Evolutionary conservation across 345 rosid genomes (phyloP).

Genomic region (Durio zibethinus): DNA sequence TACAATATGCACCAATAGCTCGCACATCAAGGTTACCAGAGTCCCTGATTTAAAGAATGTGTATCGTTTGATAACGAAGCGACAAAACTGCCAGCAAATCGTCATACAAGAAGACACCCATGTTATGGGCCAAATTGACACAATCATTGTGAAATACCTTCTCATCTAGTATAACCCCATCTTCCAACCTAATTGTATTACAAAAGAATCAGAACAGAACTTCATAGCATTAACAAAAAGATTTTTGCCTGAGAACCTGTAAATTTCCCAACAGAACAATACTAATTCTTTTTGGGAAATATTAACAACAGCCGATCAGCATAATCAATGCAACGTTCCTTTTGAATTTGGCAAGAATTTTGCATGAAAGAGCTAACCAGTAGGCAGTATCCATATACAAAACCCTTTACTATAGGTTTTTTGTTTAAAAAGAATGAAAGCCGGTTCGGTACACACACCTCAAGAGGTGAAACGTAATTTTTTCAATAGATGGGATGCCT

Average conservation of each 20-base stretch:
- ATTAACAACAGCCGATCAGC: not conserved
- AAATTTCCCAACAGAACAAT: not conserved
- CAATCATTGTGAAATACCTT: constrained; percentile 82
- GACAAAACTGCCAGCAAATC: constrained; percentile 87
- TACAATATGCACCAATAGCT: constrained; percentile 80
- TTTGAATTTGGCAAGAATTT: not conserved
- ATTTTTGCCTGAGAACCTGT: not conserved
- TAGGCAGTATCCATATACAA: not conserved
- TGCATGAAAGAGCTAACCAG: not conserved
- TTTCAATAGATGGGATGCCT: constrained; percentile 84
- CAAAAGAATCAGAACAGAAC: constrained; percentile 7
- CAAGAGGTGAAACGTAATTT: constrained; percentile 73
- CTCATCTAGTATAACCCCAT: constrained; percentile 76
- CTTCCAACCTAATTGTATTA: constrained; percentile 58
- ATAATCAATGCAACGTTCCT: not conserved
- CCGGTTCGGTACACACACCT: constrained; percentile 32
- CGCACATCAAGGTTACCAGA: constrained; percentile 82
- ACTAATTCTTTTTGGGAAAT: not conserved
- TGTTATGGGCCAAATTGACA: constrained; percentile 66
- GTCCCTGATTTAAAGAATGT: constrained; percentile 87
- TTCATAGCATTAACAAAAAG: not conserved
- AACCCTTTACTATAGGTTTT: too few relatives aligned
- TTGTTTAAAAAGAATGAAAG: not conserved
- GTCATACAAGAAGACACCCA: constrained; percentile 89
- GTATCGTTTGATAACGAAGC: constrained; percentile 80